These are phyloP conservation scores for Diutina siamensis DNA, from an alignment of 1,139 yeast species.

Conservation along the genomic window DNA sequence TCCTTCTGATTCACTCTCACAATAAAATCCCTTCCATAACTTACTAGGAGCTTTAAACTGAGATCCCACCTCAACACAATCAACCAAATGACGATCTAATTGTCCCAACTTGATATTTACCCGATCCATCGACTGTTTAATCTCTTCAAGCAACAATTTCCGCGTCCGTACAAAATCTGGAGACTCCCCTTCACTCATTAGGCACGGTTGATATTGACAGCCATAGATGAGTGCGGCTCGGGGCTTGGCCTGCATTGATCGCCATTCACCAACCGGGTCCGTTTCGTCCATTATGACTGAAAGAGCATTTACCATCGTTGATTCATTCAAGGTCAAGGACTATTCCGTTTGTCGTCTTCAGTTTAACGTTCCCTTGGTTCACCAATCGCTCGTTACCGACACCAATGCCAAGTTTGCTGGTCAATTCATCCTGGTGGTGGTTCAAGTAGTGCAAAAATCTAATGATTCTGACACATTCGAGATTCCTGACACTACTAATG, in stretches of 20 bases:
- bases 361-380: slow-evolving; percentile 20
- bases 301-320: neutral
- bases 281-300: neutral
- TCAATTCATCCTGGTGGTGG: slow-evolving; percentile 18
- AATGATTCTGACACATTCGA: neutral
- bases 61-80: neutral
- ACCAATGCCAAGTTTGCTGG: slow-evolving; percentile 6
- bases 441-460: slow-evolving; percentile 25
- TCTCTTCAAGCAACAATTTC: neutral
- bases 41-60: neutral
- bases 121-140: neutral
- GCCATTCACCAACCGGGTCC: neutral
- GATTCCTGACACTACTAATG: slow-evolving; percentile 14
- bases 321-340: neutral
- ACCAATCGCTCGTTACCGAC: slow-evolving; percentile 7
- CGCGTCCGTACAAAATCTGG: neutral
- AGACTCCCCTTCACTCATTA: neutral
- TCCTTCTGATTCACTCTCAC: neutral
- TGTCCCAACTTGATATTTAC: neutral
- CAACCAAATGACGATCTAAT: slow-evolving; percentile 3
- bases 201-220: neutral
- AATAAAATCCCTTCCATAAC: neutral
- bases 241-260: neutral
- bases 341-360: slow-evolving; percentile 13
- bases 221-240: neutral